phyloP scores from a whole-genome alignment of 768 basidiomycete genomes.

The Artomyces pyxidatus region DNA sequence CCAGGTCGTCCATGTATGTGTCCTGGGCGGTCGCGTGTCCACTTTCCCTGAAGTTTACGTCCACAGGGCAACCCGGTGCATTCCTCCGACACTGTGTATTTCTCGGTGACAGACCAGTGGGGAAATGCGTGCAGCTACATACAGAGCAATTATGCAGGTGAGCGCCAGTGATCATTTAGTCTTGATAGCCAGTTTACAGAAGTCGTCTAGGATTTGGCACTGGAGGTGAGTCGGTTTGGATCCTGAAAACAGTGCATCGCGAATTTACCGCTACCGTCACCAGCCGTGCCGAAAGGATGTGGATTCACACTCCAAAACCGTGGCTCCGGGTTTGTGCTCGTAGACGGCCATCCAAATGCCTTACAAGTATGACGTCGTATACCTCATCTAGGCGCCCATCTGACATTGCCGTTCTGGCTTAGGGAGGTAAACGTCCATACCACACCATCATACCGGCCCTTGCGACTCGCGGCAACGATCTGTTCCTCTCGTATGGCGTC shows the following conservation, averaged over 20 bases:
- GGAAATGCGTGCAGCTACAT: constrained; percentile 87
- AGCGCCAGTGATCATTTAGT: constrained; percentile 11
- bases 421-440: constrained; percentile 82
- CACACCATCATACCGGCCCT: constrained; percentile 94
- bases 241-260: neutral
- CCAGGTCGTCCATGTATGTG: constrained; percentile 54
- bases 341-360: constrained; percentile 78
- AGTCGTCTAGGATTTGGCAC: constrained; percentile 74
- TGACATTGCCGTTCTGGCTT: neutral
- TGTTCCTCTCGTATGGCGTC: constrained; percentile 85
- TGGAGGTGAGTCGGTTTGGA: constrained; percentile 39
- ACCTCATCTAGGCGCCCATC: too few species aligned
- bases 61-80: constrained; percentile 69
- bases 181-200: neutral
- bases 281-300: constrained; percentile 86
- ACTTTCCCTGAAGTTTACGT: neutral
- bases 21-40: neutral
- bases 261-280: too few species aligned
- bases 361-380: constrained; percentile 62
- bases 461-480: constrained; percentile 66
- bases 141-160: constrained; percentile 82
- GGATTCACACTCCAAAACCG: constrained; percentile 97
- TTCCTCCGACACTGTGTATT: constrained; percentile 92
- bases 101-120: constrained; percentile 82
- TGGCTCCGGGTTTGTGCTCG: constrained; percentile 76